Evolutionary conservation across 768 basidiomycete species (phyloP).

Genomic region (Rhizopogon sp.): DNA sequence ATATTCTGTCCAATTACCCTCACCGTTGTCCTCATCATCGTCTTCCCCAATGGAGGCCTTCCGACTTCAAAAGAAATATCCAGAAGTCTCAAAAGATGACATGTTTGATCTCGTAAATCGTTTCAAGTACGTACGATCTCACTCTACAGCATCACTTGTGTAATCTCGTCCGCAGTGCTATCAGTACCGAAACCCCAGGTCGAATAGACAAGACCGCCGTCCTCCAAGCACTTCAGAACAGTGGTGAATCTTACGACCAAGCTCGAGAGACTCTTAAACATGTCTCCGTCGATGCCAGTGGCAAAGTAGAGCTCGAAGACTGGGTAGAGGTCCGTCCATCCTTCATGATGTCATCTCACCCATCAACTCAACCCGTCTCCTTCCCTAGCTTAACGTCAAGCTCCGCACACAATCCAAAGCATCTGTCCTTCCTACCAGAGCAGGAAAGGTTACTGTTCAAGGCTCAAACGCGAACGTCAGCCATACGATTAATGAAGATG

Average conservation of each 20-base stretch:
- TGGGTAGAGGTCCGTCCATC: constrained; percentile 84
- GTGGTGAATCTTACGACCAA: constrained; percentile 87
- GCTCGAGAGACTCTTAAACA: constrained; percentile 88
- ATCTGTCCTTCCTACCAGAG: constrained; percentile 53
- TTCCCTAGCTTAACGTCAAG: constrained; percentile 71
- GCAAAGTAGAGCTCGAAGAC: constrained; percentile 95
- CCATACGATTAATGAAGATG: constrained; percentile 98
- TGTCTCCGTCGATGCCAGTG: constrained; percentile 91
- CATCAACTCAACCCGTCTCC: constrained; percentile 7
- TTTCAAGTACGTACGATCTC: constrained; percentile 75
- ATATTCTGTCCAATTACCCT: constrained; percentile 7
- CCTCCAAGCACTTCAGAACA: constrained; percentile 69
- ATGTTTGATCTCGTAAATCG: constrained; percentile 91
- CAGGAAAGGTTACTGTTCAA: constrained; percentile 90
- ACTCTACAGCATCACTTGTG: background rate
- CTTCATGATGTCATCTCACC: constrained; percentile 18
- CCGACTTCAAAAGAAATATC: constrained; percentile 87
- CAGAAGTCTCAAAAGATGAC: constrained; percentile 87
- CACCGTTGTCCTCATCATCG: constrained; percentile 8
- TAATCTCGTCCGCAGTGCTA: constrained; percentile 40
- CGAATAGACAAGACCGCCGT: constrained; percentile 80
- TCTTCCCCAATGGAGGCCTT: constrained; percentile 66
- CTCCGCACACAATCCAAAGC: constrained; percentile 48
- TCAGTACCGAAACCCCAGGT: constrained; percentile 76
- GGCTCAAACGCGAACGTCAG: constrained; percentile 94